Percentiles rank a stretch among this genome's conserved stretches.
phyloP scores from a whole-genome alignment of 1,284 basidiomycete genomes.

The Cryptococcus sp. region DNA sequence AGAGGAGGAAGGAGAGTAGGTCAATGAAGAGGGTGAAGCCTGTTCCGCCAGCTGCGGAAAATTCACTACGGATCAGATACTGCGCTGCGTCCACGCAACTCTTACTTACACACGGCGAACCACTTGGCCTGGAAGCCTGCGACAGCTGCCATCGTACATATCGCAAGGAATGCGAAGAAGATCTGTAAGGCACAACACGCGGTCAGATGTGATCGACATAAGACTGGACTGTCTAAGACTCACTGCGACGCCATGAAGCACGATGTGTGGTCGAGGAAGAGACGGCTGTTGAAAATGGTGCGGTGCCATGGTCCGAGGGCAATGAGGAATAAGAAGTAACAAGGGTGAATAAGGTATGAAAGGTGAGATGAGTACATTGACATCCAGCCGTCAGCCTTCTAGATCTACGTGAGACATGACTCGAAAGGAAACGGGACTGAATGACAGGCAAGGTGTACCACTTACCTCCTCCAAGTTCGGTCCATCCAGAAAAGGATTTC shows the following conservation, averaged over 20 bases:
- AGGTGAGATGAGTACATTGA: background rate
- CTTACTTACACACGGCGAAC: slow-evolving; percentile 76
- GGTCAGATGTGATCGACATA: too few relatives aligned
- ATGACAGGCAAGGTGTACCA: background rate
- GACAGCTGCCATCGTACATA: slow-evolving; percentile 82
- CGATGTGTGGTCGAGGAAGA: too few relatives aligned
- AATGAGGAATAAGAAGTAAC: background rate
- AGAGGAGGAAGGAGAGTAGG: slow-evolving; percentile 68
- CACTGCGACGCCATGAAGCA: too few relatives aligned
- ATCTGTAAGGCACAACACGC: slow-evolving; percentile 58
- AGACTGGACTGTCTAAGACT: too few relatives aligned
- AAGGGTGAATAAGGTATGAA: background rate
- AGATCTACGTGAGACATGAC: background rate
- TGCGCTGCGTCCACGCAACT: slow-evolving; percentile 2
- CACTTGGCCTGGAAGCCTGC: slow-evolving; percentile 82
- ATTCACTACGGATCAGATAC: background rate
- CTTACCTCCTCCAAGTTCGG: slow-evolving; percentile 37
- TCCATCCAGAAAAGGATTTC: slow-evolving; percentile 40
- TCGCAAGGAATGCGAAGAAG: slow-evolving; percentile 85
- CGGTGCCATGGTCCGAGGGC: too few relatives aligned
- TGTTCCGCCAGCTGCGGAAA: slow-evolving; percentile 69
- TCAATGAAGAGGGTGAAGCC: slow-evolving; percentile 85
- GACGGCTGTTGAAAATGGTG: too few relatives aligned
- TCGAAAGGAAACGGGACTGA: too few relatives aligned
- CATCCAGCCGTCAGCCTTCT: too few relatives aligned